Conservation (phyloP, 78 protist species). For the Dictyostelium citrinum region DNA sequence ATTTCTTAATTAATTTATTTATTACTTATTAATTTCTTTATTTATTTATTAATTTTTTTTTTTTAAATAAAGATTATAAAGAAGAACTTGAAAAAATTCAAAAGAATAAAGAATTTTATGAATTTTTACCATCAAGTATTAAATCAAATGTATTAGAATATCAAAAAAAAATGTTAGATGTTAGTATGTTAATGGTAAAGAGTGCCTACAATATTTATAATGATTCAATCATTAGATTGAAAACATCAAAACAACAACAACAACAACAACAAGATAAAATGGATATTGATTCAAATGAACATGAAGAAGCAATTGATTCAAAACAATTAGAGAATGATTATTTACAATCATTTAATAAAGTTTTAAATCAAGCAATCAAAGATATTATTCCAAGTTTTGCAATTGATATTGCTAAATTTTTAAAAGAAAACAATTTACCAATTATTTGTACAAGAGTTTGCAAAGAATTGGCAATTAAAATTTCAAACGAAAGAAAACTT, state of each 20-base stretch:
- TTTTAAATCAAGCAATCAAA: background rate
- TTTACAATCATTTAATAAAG: background rate
- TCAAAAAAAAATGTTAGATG: background rate
- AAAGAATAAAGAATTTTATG: background rate
- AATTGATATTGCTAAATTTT: background rate
- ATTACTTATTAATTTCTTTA: background rate
- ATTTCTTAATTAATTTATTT: background rate
- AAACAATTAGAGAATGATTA: background rate
- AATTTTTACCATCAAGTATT: background rate
- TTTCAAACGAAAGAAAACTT: background rate
- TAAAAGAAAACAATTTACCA: constrained; percentile 2
- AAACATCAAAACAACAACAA: background rate
- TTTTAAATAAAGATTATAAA: background rate
- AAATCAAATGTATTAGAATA: background rate
- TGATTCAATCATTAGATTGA: background rate
- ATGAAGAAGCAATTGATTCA: background rate
- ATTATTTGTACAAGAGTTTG: background rate
- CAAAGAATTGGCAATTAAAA: background rate
- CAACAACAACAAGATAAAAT: background rate
- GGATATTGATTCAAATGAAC: background rate
- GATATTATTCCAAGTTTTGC: background rate
- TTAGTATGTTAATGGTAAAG: background rate
- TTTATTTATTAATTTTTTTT: background rate
- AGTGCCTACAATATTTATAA: background rate
- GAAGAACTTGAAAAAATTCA: background rate